Evolutionary conservation across 2,329 filamentous ascomycete species (phyloP), one percentile per base, ranked within the genome.

Genomic region (Exophiala viscosa): DNA sequence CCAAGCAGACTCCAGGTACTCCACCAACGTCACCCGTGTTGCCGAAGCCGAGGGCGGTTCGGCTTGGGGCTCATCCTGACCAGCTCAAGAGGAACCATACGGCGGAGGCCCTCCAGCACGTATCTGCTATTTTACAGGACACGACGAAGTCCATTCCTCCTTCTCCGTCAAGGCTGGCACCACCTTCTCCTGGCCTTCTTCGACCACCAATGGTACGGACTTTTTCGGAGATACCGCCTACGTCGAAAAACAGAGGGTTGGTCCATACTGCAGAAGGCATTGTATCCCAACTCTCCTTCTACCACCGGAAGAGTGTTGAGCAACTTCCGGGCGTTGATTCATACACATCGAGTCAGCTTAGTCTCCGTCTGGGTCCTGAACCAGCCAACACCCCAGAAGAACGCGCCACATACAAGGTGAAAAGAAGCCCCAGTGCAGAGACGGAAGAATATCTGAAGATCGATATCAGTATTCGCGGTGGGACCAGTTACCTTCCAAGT

Each of bases 371-470:
- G 45, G 60, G 59, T 31, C 20, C 33, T 23, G 49, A 46, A 34
- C 62, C 62, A n/a, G 47, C 46, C 42, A 62, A 60, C 20, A 62
- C 59, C 6, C 62, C 62, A 2, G 54, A 57, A 32, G 59, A 62
- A 41, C 38, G 38, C 9, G 62, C 59, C 3, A 64, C 61, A 7
- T 64, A 64, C 50, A 58, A 54, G 35, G 47, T 63, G 36, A 63
- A 63, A 46, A 45, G 59, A 35, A 60, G 55, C 38, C 48, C 58
- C 11, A 63, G 61, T 44, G 55, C 59, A 20, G 55, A 59, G 41
- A 60, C 59, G 10, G 60, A 64, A 42, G 62, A 63, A 38, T 64
- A 60, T 43, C 20, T 63, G 11, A 63, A 60, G 35, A 57, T 64
- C 18, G 62, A 64, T 40, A 62, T 64, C 48, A 63, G 60, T 34